Base-by-base conservation (phyloP, 805 yeast species). In the Millerago galiae region DNA sequence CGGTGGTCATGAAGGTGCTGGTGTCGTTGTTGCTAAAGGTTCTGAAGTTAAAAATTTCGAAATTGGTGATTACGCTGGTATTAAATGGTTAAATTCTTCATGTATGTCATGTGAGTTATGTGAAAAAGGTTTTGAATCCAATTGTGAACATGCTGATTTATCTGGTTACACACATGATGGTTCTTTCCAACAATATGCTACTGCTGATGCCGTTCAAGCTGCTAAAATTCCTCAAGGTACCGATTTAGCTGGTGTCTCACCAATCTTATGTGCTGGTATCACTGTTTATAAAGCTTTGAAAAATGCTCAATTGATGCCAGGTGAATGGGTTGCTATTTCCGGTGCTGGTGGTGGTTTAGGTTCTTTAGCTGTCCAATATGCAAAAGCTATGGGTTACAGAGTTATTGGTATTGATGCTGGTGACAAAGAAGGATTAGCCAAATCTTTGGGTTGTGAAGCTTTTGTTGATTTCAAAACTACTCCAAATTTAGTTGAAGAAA, bases 131-230 rank as follows among this genome's bases (percentile, higher is more conserved):
- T 54, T 61, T 44, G 83, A 77, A 61, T 66, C 81, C 37, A 74
- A 71, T 58, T 77, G 83, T 66, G 90, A 90, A 85, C 38, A 69
- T 76, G 65, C 77, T 62, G 57, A 77, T 51, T 72, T 85, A 59
- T 81, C 90, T 16, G 95, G 95, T 53, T 86, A 83, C 75, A 82
- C 89, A 29, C 88, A 81, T 59, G 91, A 87, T 63, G 95, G 95
- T 50, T 79, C 93, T 16, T 85, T 87, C 81, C 95, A 87, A 66
- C 86, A 86, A 67, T 87, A 85, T 62, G 88, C 88, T 38, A 79
- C 90, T 38, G 95, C 91, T 29, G 90, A 85, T 62, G 91, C 91
- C 34, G 74, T 82, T 40, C 93, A 86, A 60, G 95, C 93, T 26
- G 95, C 95, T 21, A 69, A 73, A 52, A 78, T 86, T 54, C 89